Conservation (phyloP, 495 filamentous ascomycete species). For the Aspergillus wentii region DNA sequence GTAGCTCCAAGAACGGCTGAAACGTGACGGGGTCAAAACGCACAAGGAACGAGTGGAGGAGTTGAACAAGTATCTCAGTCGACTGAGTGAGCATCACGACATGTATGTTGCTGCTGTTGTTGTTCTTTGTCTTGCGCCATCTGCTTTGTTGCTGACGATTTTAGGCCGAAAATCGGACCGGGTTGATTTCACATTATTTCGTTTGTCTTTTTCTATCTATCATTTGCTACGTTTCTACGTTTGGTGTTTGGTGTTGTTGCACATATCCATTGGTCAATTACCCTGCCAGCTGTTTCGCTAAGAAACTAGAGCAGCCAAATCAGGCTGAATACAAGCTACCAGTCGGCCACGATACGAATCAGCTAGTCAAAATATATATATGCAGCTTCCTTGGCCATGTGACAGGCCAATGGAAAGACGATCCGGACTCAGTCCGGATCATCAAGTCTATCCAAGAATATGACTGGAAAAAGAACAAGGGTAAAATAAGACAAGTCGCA, state of each 20-base stretch:
- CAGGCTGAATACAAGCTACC: no score
- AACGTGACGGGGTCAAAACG: conserved; percentile 82
- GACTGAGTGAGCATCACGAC: conserved; percentile 94
- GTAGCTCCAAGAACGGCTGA: conserved; percentile 61
- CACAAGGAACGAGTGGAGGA: conserved; percentile 97
- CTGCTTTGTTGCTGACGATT: conserved; percentile 10
- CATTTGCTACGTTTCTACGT: not conserved
- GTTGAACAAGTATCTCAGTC: conserved; percentile 86
- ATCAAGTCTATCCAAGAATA: conserved; percentile 10
- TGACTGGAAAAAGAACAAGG: conserved; percentile 1
- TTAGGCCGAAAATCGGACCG: conserved; percentile 69
- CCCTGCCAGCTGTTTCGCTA: no score
- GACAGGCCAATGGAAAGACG: conserved; percentile 14
- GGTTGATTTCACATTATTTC: conserved; percentile 40
- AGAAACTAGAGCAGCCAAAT: no score
- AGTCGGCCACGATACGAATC: no score
- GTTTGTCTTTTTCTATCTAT: conserved; percentile 4
- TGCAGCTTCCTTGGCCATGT: conserved; percentile 16
- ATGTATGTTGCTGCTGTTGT: conserved; percentile 54
- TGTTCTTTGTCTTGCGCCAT: conserved; percentile 1
- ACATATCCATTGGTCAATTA: no score
- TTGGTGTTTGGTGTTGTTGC: not conserved
- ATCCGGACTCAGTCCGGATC: conserved; percentile 4
- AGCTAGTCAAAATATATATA: no score
- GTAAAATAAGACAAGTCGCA: conserved; percentile 5